These are phyloP conservation scores for Coemansia sp. DNA, from an alignment of 192 early-diverging fungal genomes.

Conservation along the genomic window DNA sequence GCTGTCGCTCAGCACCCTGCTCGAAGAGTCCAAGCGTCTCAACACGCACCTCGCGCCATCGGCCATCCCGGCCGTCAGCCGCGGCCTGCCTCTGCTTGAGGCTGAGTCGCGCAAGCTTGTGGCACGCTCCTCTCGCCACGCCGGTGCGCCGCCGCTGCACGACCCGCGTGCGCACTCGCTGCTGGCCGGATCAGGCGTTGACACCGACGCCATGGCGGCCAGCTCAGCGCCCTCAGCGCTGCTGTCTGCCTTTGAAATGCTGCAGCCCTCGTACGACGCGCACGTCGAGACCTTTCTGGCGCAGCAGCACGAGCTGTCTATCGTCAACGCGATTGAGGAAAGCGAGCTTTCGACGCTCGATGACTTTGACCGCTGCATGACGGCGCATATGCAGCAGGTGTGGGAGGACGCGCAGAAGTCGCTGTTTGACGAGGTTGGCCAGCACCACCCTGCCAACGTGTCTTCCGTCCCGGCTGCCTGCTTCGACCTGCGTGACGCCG, in stretches of 20 bases:
- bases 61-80: conserved; percentile 73
- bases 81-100: conserved; percentile 88
- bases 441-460: conserved; percentile 42
- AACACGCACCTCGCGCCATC: conserved; percentile 67
- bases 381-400: conserved; percentile 56
- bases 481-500: conserved; percentile 13
- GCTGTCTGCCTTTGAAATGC: conserved; percentile 68
- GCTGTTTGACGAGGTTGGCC: conserved; percentile 83
- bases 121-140: conserved; percentile 35
- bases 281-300: conserved; percentile 78
- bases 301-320: conserved; percentile 73
- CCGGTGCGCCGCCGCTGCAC: conserved; percentile 11
- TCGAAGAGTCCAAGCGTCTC: conserved; percentile 73
- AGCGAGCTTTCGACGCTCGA: conserved; percentile 59
- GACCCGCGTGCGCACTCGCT: conserved; percentile 62
- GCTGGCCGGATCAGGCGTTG: conserved; percentile 74
- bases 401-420: conserved; percentile 73
- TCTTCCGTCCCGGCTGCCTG: neutral
- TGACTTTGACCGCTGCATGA: conserved; percentile 66
- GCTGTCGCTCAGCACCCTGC: conserved; percentile 49
- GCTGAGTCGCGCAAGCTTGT: conserved; percentile 75
- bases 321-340: conserved; percentile 72
- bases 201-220: conserved; percentile 66
- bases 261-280: conserved; percentile 73
- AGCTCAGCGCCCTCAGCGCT: conserved; percentile 65